Conservation (phyloP, 257 asterid genomes). For the Eucommia ulmoides region DNA sequence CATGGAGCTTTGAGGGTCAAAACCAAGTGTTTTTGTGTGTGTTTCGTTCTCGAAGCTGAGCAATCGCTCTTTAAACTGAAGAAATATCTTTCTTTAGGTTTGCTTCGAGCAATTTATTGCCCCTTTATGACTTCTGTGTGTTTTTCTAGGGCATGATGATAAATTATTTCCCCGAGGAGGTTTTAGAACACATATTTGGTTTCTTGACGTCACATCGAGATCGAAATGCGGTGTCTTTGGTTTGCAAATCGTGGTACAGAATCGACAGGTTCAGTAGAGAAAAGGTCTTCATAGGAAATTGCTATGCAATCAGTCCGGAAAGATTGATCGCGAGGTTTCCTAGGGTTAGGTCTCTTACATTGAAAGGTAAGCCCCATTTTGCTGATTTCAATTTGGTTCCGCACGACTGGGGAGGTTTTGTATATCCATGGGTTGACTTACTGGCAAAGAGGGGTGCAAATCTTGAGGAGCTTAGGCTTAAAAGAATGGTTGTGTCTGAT, state of each 20-base stretch:
- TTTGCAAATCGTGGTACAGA: constrained; percentile 55
- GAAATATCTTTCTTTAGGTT: too few species aligned
- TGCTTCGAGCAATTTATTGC: too few species aligned
- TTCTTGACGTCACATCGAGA: constrained; percentile 44
- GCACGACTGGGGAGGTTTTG: constrained; percentile 60
- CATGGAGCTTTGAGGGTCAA: too few species aligned
- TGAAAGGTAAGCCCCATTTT: constrained; percentile 78
- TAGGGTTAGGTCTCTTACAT: constrained; percentile 52
- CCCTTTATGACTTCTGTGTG: too few species aligned
- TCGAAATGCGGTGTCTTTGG: constrained; percentile 62
- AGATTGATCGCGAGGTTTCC: constrained; percentile 60
- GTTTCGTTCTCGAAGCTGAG: too few species aligned
- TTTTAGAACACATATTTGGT: constrained; percentile 60
- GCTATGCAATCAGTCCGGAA: constrained; percentile 62
- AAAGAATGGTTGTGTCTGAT: constrained; percentile 83
- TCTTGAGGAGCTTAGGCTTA: constrained; percentile 65
- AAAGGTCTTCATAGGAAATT: constrained; percentile 73
- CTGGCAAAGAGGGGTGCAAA: constrained; percentile 34
- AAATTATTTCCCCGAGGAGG: constrained; percentile 82
- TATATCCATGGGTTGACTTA: constrained; percentile 65
- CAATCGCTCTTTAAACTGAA: too few species aligned
- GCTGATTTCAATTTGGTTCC: constrained; percentile 75
- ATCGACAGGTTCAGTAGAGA: constrained; percentile 51
- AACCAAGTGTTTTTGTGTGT: too few species aligned
- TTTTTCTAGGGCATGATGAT: constrained; percentile 28